phyloP scores from a whole-genome alignment of 441 rosid genomes.

The Eruca vesicaria region DNA sequence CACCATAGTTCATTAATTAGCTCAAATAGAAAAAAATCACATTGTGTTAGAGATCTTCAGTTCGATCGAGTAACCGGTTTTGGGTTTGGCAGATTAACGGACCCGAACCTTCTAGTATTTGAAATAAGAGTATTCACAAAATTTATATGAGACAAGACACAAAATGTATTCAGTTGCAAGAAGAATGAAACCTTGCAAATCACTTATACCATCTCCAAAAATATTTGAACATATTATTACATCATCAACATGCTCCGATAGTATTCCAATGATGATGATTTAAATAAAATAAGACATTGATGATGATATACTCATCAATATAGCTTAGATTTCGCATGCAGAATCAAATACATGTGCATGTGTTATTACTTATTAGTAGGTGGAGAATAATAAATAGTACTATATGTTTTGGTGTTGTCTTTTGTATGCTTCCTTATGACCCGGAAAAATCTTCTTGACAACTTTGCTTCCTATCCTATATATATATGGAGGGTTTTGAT shows the following conservation, averaged over 20 bases:
- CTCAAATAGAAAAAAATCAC: too few species aligned
- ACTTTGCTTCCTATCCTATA: conserved; percentile 10
- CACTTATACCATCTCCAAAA: background rate
- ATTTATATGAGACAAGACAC: too few species aligned
- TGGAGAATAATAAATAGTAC: background rate
- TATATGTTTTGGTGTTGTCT: background rate
- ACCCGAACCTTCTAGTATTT: too few species aligned
- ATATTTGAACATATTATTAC: background rate
- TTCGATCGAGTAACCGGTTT: too few species aligned
- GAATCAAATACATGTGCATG: background rate
- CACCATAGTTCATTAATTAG: too few species aligned
- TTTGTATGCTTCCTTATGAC: conserved; percentile 28
- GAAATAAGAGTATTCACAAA: too few species aligned
- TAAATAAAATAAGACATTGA: background rate
- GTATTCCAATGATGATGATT: background rate
- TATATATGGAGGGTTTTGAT: conserved; percentile 26
- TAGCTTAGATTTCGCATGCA: background rate
- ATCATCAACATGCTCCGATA: background rate
- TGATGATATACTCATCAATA: background rate
- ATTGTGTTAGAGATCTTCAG: too few species aligned
- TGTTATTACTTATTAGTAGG: background rate
- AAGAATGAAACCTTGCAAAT: background rate
- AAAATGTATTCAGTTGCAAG: background rate
- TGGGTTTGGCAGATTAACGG: too few species aligned
- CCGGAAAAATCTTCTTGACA: conserved; percentile 22